Evolutionary conservation across 2,329 filamentous ascomycete genomes (phyloP).

Genomic region (Aschersonia sp.): DNA sequence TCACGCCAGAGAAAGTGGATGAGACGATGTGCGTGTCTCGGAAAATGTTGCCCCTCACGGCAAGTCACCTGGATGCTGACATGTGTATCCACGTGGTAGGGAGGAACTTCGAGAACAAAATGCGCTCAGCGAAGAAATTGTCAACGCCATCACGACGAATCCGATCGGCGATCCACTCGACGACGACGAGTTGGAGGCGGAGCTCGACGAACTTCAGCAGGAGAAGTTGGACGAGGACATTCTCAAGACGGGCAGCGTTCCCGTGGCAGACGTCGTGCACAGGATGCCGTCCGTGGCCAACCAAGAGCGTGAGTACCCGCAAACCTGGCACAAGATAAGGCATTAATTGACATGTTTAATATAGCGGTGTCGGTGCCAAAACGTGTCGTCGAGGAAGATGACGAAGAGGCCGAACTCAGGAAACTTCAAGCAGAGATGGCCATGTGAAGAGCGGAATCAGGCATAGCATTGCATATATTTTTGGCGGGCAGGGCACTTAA

Average conservation of each 20-base stretch:
- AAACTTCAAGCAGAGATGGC: conserved; percentile 96
- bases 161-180: conserved; percentile 57
- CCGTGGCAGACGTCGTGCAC: conserved; percentile 64
- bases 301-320: conserved; percentile 52
- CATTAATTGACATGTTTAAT: not conserved
- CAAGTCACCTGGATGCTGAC: not conserved
- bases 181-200: conserved; percentile 73
- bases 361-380: conserved; percentile 18
- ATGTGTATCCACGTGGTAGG: conserved; percentile 30
- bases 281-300: conserved; percentile 62
- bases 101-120: conserved; percentile 86
- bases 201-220: conserved; percentile 78
- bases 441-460: conserved; percentile 39
- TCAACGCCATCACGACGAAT: conserved; percentile 64
- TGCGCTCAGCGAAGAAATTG: conserved; percentile 84
- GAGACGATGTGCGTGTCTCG: conserved; percentile 64
- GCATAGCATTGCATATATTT: conserved; percentile 5
- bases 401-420: conserved; percentile 87
- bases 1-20: conserved; percentile 91
- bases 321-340: not conserved
- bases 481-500: conserved; percentile 1
- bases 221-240: conserved; percentile 88
- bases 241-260: conserved; percentile 75
- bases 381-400: conserved; percentile 57
- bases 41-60: too few species aligned